These are phyloP conservation scores for Geotrichum fermentans DNA, from an alignment of 1,139 yeast species.

Conservation along the genomic window DNA sequence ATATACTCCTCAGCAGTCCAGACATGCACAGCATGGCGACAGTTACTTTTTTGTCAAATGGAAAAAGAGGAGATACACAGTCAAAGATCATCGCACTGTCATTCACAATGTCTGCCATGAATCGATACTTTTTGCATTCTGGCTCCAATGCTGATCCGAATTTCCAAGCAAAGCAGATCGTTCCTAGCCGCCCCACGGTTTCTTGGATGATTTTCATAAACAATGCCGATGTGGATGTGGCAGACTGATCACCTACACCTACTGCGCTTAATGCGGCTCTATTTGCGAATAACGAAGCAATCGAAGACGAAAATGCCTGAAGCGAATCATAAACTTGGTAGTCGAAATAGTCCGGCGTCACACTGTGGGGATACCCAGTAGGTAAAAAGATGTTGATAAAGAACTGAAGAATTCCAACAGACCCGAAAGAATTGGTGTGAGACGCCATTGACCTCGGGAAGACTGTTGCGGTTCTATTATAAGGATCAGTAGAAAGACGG, in stretches of 20 bases:
- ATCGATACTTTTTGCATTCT: slow-evolving; percentile 39
- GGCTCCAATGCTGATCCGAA: slow-evolving; percentile 38
- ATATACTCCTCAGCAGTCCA: slow-evolving; percentile 36
- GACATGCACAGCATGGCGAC: slow-evolving; percentile 35
- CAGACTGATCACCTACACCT: slow-evolving; percentile 40
- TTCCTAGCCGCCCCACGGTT: slow-evolving; percentile 39
- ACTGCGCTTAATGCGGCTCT: slow-evolving; percentile 38
- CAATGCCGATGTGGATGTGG: slow-evolving; percentile 39
- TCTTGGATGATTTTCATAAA: slow-evolving; percentile 39
- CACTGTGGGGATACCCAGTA: slow-evolving; percentile 39
- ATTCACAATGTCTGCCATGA: slow-evolving; percentile 38
- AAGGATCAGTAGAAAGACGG: background rate
- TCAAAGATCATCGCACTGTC: slow-evolving; percentile 39
- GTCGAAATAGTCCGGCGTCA: slow-evolving; percentile 35
- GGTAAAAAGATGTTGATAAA: slow-evolving; percentile 37
- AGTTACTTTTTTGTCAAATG: slow-evolving; percentile 27
- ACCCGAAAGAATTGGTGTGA: background rate
- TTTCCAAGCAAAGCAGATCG: slow-evolving; percentile 39
- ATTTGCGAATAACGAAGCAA: slow-evolving; percentile 38
- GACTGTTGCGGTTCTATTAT: background rate
- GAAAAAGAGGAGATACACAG: slow-evolving; percentile 36
- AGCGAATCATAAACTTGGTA: slow-evolving; percentile 40
- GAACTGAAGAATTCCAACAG: slow-evolving; percentile 14
- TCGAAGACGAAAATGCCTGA: slow-evolving; percentile 39
- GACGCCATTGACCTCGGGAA: background rate